Evolutionary conservation across 225 moss, liverwort and hornwort species (phyloP), one percentile per base, ranked within the genome.

Genomic region (Ulota crispa): DNA sequence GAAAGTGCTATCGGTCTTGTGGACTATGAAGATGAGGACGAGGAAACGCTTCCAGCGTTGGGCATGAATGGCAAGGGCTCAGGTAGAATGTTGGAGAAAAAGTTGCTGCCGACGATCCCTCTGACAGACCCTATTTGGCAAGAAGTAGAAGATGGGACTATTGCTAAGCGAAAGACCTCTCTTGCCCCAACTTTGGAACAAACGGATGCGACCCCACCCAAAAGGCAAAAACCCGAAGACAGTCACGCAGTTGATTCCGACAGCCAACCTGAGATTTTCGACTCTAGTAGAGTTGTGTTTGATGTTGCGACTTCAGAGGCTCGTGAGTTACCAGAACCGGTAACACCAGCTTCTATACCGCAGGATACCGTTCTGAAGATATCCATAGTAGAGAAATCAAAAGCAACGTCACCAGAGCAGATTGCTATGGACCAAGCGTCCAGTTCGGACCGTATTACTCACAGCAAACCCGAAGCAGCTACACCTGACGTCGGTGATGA

Each of bases 21-120:
- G 70, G 97, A 97, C 75, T 97, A 97, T 24, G 97, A 97, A 76
- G 97, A 97, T 70, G 94, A 97, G 80, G 97, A 97, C 70, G 97
- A 95, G 82, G 95, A 95, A 68, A 76, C 89, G 64, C 92, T 95
- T 47, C 57, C 84, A 60, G 88, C 81, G 62, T 66, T 88, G 70
- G 82, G 86, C 37, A 77, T 78, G n/a, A 89, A 88, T 73, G 87
- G 88, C 55, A 95, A 92, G 67, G 90, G 86, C 57, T 79, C 75
- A 80, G 86, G 86, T 36, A 89, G 70, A 28, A 63, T 89, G 42
- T 77, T 83, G 55, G 92, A 88, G 43, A 89, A 86, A 73, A 92
- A 89, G 70, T n/a, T 83, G 43, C 78, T 86, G 76, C 76, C 86
- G 9, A 81, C 86, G 45, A 82, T 89, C 47, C 85, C 92, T 54